These are phyloP conservation scores for Beauveria brongniartii DNA, from an alignment of 2,329 filamentous ascomycete genomes.

Conservation along the genomic window DNA sequence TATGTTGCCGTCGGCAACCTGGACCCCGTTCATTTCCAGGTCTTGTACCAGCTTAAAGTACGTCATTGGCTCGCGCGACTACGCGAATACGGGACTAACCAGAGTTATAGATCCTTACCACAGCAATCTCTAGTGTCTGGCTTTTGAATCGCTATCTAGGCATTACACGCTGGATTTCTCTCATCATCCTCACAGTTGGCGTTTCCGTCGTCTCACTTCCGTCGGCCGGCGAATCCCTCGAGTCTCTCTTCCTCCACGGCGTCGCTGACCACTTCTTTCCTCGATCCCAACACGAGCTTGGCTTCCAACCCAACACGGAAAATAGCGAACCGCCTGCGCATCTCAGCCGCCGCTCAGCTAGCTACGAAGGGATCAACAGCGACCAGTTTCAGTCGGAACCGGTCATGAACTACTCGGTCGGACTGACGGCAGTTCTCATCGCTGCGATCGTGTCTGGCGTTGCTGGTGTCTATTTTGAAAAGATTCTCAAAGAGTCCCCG, in stretches of 20 bases:
- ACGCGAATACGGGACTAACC: not conserved
- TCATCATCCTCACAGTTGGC: conserved; percentile 71
- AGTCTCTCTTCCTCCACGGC: conserved; percentile 54
- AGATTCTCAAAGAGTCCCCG: conserved; percentile 80
- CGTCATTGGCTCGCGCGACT: conserved; percentile 5
- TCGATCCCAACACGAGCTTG: conserved; percentile 68
- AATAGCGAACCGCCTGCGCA: conserved; percentile 23
- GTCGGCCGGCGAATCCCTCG: conserved; percentile 43
- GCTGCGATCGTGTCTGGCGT: conserved; percentile 76
- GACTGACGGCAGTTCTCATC: conserved; percentile 67
- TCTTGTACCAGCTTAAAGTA: conserved; percentile 85
- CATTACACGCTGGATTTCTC: conserved; percentile 67
- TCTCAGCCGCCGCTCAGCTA: conserved; percentile 63
- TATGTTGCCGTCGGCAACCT: conserved; percentile 88
- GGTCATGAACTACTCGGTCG: conserved; percentile 69
- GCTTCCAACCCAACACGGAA: conserved; percentile 36
- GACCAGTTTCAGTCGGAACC: conserved; percentile 39
- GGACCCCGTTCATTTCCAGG: conserved; percentile 87
- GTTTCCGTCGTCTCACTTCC: conserved; percentile 82
- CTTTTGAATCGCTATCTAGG: conserved; percentile 67
- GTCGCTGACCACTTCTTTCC: conserved; percentile 64
- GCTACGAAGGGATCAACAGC: conserved; percentile 79
- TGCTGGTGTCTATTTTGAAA: conserved; percentile 83
- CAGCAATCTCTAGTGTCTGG: conserved; percentile 75
- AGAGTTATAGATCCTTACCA: conserved; percentile 61